These are phyloP conservation scores for Uronychia binucleata DNA, from an alignment of 73 alveolate genomes.

Conservation along the genomic window DNA sequence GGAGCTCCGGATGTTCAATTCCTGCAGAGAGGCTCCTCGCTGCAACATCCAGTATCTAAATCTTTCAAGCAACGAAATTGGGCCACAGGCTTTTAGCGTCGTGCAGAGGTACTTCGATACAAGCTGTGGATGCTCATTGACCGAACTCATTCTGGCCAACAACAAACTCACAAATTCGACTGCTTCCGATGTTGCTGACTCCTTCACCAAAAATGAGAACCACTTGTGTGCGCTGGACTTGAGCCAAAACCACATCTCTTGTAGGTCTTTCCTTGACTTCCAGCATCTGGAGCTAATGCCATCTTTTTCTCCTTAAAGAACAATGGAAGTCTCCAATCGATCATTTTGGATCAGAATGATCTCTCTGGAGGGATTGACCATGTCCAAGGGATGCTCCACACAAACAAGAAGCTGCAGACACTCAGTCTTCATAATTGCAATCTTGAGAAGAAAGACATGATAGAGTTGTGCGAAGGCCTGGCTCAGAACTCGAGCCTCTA, in stretches of 20 bases:
- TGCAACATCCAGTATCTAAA: neutral
- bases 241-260: neutral
- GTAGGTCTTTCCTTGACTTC: neutral
- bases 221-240: neutral
- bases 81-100: neutral
- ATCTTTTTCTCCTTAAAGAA: neutral
- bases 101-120: neutral
- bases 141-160: neutral
- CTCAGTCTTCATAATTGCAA: neutral
- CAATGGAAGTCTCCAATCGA: neutral
- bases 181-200: neutral
- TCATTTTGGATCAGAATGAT: neutral
- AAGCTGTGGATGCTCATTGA: neutral
- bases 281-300: neutral
- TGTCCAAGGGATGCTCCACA: neutral
- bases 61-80: neutral
- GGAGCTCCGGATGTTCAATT: no score
- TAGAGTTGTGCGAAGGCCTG: neutral
- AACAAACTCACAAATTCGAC: neutral
- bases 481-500: neutral
- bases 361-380: neutral
- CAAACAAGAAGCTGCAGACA: neutral
- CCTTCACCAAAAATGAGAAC: neutral
- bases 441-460: neutral
- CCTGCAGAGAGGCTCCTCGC: no score